These are phyloP conservation scores for Paraconiothyrium brasiliense DNA, from an alignment of 2,329 filamentous ascomycete species.

Conservation along the genomic window DNA sequence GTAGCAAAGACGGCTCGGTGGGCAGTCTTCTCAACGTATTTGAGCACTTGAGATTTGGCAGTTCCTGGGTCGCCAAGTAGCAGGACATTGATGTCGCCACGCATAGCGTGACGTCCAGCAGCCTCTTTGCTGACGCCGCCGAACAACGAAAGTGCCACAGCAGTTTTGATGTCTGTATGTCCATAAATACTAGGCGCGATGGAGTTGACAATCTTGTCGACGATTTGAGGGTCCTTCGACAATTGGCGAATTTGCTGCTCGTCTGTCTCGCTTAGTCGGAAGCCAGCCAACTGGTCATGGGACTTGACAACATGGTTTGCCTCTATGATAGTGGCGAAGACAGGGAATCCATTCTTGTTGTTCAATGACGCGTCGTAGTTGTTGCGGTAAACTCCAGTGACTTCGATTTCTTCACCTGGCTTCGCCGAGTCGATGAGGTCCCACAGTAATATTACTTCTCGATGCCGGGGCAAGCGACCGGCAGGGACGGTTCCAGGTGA, in stretches of 20 bases:
- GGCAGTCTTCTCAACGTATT: constrained; percentile 97
- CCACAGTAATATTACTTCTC: constrained; percentile 95
- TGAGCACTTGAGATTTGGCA: constrained; percentile 96
- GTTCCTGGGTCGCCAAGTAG: constrained; percentile 97
- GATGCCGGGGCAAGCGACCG: constrained; percentile 88
- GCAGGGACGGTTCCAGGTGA: constrained; percentile 96
- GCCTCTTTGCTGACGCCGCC: constrained; percentile 92
- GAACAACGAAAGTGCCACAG: constrained; percentile 91
- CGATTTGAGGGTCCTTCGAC: constrained; percentile 87
- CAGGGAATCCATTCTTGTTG: constrained; percentile 97
- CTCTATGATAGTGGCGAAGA: constrained; percentile 96
- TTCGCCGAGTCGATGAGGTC: constrained; percentile 97
- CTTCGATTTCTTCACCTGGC: constrained; percentile 96
- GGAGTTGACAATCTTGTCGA: constrained; percentile 91
- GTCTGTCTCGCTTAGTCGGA: constrained; percentile 93
- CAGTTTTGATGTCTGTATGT: constrained; percentile 96
- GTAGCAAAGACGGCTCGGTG: constrained; percentile 97
- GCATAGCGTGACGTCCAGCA: constrained; percentile 87
- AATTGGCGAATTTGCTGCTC: constrained; percentile 88
- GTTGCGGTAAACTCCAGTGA: constrained; percentile 96
- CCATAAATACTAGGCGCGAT: constrained; percentile 98
- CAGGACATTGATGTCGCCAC: constrained; percentile 97
- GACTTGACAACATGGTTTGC: constrained; percentile 97
- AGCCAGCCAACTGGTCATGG: constrained; percentile 96
- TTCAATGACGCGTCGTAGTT: constrained; percentile 98